These are phyloP conservation scores for Zoysia matrella DNA, from an alignment of 202 grass and related monocot genomes.

Conservation along the genomic window DNA sequence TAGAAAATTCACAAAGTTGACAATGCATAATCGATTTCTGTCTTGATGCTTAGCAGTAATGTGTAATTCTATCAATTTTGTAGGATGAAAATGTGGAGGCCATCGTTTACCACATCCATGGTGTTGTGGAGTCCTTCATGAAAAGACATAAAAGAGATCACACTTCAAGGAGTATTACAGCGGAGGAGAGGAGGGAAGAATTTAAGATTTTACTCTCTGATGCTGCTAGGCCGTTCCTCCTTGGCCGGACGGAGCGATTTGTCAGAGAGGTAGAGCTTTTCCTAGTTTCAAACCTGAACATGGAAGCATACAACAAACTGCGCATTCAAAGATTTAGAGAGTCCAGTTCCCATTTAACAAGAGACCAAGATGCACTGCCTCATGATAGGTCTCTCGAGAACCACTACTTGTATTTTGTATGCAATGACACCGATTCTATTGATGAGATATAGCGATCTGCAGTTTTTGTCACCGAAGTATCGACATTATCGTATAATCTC, in stretches of 20 bases:
- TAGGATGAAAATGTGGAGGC: constrained; percentile 76
- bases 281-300: constrained; percentile 73
- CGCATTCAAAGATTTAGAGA: constrained; percentile 50
- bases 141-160: constrained; percentile 58
- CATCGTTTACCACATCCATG: constrained; percentile 79
- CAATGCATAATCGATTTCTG: not conserved
- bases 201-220: constrained; percentile 67
- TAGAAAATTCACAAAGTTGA: not conserved
- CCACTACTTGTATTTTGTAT: constrained; percentile 44
- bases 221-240: constrained; percentile 77
- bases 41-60: not conserved
- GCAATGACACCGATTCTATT: constrained; percentile 48
- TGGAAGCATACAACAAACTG: constrained; percentile 72
- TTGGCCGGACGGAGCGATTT: constrained; percentile 59
- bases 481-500: not conserved
- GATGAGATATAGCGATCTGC: constrained; percentile 45
- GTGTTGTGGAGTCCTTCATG: constrained; percentile 76
- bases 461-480: not conserved
- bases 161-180: constrained; percentile 27
- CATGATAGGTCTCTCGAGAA: constrained; percentile 58
- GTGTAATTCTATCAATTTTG: not conserved
- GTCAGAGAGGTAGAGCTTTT: constrained; percentile 77
- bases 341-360: constrained; percentile 39
- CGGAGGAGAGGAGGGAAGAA: constrained; percentile 59
- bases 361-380: constrained; percentile 38